Evolutionary conservation across 441 rosid genomes (phyloP).

Genomic region (Cnidoscolus chayamansa): DNA sequence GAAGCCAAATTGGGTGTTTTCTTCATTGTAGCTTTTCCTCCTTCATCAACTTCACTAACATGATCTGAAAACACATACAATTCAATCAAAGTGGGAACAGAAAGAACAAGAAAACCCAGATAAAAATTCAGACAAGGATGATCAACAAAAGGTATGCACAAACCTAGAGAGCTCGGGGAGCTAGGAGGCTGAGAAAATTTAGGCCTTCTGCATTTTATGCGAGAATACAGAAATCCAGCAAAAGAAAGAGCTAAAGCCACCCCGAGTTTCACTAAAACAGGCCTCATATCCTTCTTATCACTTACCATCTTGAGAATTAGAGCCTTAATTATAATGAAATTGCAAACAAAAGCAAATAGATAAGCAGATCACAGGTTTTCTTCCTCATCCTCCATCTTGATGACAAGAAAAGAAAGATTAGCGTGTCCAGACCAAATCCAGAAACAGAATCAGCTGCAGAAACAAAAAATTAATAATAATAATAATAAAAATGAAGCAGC

Average conservation of each 20-base stretch:
- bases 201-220: conserved; percentile 36
- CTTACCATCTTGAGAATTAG: conserved; percentile 30
- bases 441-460: background rate
- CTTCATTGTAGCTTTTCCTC: conserved; percentile 21
- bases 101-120: background rate
- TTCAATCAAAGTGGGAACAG: background rate
- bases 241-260: conserved; percentile 63
- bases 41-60: conserved; percentile 18
- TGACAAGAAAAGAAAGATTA: conserved; percentile 6
- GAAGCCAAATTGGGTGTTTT: conserved; percentile 23
- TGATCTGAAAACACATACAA: conserved; percentile 20
- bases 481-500: too few relatives aligned
- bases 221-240: conserved; percentile 64
- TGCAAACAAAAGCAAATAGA: conserved; percentile 4
- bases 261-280: conserved; percentile 58
- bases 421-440: background rate
- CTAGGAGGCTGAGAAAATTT: conserved; percentile 45
- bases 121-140: background rate
- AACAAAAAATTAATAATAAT: background rate
- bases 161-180: conserved; percentile 42
- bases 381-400: conserved; percentile 48
- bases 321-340: background rate
- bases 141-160: conserved; percentile 4
- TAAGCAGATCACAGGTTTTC: conserved; percentile 26
- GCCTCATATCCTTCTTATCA: conserved; percentile 51